phyloP scores from a whole-genome alignment of 768 basidiomycete species.

The Hygrocybe coccinea region DNA sequence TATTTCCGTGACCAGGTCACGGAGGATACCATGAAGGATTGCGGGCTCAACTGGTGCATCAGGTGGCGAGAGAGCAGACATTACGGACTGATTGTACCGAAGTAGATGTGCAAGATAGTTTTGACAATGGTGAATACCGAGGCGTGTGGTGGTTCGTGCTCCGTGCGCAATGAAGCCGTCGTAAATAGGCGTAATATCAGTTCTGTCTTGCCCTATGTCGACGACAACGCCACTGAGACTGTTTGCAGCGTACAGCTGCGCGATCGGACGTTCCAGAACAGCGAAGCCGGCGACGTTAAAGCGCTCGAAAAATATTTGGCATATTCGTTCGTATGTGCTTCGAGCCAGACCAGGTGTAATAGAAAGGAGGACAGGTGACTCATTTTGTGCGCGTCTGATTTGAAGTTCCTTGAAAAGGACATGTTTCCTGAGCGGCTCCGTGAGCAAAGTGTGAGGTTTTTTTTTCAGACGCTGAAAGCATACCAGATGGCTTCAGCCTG shows the following conservation, averaged over 20 bases:
- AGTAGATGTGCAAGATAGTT: slow-evolving; percentile 71
- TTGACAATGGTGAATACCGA: slow-evolving; percentile 72
- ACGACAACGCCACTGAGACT: slow-evolving; percentile 70
- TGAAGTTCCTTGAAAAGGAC: slow-evolving; percentile 70
- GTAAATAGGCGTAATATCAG: slow-evolving; percentile 72
- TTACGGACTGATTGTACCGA: slow-evolving; percentile 60
- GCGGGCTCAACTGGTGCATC: slow-evolving; percentile 44
- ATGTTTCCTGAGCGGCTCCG: slow-evolving; percentile 61
- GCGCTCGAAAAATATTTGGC: slow-evolving; percentile 86
- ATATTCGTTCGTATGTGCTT: slow-evolving; percentile 62
- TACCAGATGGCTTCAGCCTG: slow-evolving; percentile 90
- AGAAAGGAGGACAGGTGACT: slow-evolving; percentile 78
- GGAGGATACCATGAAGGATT: slow-evolving; percentile 45
- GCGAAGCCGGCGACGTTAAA: slow-evolving; percentile 84
- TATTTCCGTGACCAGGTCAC: slow-evolving; percentile 61
- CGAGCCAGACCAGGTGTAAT: slow-evolving; percentile 63
- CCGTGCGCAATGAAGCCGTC: slow-evolving; percentile 62
- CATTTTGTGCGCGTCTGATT: slow-evolving; percentile 78
- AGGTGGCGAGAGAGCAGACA: slow-evolving; percentile 53
- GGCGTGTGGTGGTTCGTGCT: slow-evolving; percentile 48
- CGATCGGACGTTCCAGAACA: slow-evolving; percentile 77
- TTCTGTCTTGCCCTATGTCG: slow-evolving; percentile 72
- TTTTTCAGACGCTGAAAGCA: slow-evolving; percentile 20
- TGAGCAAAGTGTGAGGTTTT: not conserved
- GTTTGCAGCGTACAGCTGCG: slow-evolving; percentile 76